These are phyloP conservation scores for Xerocomus minutiporus DNA, from an alignment of 1,284 basidiomycete genomes.

Conservation along the genomic window DNA sequence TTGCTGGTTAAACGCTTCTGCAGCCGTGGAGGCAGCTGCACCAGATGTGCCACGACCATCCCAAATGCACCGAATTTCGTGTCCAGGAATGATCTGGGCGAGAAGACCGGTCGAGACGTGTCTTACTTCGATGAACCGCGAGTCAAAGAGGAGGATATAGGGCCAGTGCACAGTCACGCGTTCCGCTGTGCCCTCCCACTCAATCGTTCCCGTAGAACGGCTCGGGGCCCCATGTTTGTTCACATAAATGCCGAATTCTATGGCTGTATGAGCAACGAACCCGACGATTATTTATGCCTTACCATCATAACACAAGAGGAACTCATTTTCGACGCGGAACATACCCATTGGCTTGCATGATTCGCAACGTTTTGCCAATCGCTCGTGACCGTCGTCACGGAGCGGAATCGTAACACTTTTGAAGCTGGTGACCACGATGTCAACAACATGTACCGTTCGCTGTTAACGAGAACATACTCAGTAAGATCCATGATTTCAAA, in stretches of 20 bases:
- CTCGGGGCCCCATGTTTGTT: conserved; percentile 85
- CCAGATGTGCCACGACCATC: conserved; percentile 65
- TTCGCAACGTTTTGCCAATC: conserved; percentile 79
- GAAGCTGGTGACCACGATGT: conserved; percentile 46
- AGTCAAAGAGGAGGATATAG: conserved; percentile 87
- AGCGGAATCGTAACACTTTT: conserved; percentile 86
- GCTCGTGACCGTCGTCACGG: conserved; percentile 69
- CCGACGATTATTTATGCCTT: conserved; percentile 21
- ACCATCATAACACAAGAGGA: conserved; percentile 92
- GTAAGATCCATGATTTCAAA: conserved; percentile 96
- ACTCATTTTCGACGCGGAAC: conserved; percentile 88
- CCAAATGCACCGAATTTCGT: conserved; percentile 84
- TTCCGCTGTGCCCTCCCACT: conserved; percentile 93
- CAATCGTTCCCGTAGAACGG: conserved; percentile 70
- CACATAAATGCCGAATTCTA: conserved; percentile 90
- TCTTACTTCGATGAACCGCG: conserved; percentile 89
- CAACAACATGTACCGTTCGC: not conserved
- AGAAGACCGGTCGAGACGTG: conserved; percentile 82
- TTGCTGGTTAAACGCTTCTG: conserved; percentile 33
- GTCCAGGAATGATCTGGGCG: conserved; percentile 82
- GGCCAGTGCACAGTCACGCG: conserved; percentile 85
- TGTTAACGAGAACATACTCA: conserved; percentile 54
- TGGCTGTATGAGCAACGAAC: conserved; percentile 6
- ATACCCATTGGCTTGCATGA: conserved; percentile 83
- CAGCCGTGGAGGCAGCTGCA: conserved; percentile 28